A percentile compares a stretch with the other conserved stretches of the same genome.
Conservation (phyloP, 2,329 filamentous ascomycete species). For the Cladosporium sp. region DNA sequence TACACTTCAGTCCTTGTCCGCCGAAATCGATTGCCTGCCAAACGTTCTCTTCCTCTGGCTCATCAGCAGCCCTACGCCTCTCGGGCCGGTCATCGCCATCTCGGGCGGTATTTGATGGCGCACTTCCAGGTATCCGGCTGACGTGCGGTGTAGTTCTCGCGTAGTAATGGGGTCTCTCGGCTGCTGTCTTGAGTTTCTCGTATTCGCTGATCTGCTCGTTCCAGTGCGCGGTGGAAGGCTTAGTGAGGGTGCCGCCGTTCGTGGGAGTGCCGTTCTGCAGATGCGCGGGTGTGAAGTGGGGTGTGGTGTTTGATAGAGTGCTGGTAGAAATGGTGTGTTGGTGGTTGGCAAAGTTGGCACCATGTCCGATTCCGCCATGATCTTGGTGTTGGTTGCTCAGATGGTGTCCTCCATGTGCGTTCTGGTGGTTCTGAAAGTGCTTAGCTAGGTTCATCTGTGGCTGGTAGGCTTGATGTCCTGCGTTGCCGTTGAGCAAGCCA, state of each 20-base stretch:
- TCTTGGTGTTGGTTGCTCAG: slow-evolving; percentile 48
- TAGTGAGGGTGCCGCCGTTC: slow-evolving; percentile 52
- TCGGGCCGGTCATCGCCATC: slow-evolving; percentile 59
- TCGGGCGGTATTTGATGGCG: slow-evolving; percentile 44
- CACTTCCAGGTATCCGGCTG: slow-evolving; percentile 31
- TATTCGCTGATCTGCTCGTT: slow-evolving; percentile 72
- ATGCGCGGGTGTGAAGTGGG: slow-evolving; percentile 61
- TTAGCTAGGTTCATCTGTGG: slow-evolving; percentile 66
- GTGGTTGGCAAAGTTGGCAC: slow-evolving; percentile 59
- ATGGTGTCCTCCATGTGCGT: slow-evolving; percentile 44
- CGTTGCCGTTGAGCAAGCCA: slow-evolving; percentile 73
- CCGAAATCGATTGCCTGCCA: slow-evolving; percentile 95
- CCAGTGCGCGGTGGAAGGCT: slow-evolving; percentile 74
- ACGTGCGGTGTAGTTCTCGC: slow-evolving; percentile 61
- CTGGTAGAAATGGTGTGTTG: slow-evolving; percentile 62
- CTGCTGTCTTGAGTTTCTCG: slow-evolving; percentile 33
- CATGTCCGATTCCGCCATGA: slow-evolving; percentile 55
- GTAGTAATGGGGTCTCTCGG: slow-evolving; percentile 65
- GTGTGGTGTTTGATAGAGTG: slow-evolving; percentile 65
- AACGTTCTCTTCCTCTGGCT: slow-evolving; percentile 61
- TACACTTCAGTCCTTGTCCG: slow-evolving; percentile 86
- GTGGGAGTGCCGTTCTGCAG: slow-evolving; percentile 63
- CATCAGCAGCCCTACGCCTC: slow-evolving; percentile 59
- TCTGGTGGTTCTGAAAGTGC: slow-evolving; percentile 65
- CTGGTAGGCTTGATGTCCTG: slow-evolving; percentile 57